Evolutionary conservation across 306 rosid genomes (phyloP), one percentile per base, ranked within the genome.

Genomic region (Rosa lucieae): DNA sequence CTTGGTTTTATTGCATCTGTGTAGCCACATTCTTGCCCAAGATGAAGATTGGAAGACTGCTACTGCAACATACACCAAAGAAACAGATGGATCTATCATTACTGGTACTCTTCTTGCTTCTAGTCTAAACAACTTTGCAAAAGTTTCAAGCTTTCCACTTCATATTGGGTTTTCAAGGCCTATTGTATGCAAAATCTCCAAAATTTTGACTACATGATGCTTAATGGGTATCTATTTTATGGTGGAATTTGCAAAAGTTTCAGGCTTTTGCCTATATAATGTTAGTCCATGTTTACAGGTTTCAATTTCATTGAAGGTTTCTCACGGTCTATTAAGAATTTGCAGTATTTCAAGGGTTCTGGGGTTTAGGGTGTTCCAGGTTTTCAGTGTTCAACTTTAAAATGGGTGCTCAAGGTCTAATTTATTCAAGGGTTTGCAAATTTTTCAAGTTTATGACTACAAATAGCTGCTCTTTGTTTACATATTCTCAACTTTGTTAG

Each of bases 1-100:
- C 90, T 75, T 88, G 83, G 76, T 90, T 80, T 65, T 91, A 18
- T 61, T 89, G 71, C 87, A 70, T 75, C 71, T 87, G 11, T 76
- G 80, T 76, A 73, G 47, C 67, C 42, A 46, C 80, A 82, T 79
- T 79, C 70, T 44, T 77, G 82, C 67, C 43, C 77, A 79, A 53
- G 86, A 87, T 43, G 89, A 69, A 67, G 90, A 84, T 67, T 95
- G 99, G 99, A 91, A 79, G 88, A 85, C 91, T 79, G 99, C 92
- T 53, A 86, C 98, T 78, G 98, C 99, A 72, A 95, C 99, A 3
- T 93, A 87, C 75, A 68, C 94, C 83, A 90, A 85, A 29, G 97
- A 95, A 82, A 80, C 80, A 71, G 90, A 93, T 74, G 96, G 94
- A 32, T 91, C 98, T 3, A 93, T 95, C 58, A 70, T 91, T 74